phyloP scores from a whole-genome alignment of 768 basidiomycete species.

The Pleurotus pulmonarius region DNA sequence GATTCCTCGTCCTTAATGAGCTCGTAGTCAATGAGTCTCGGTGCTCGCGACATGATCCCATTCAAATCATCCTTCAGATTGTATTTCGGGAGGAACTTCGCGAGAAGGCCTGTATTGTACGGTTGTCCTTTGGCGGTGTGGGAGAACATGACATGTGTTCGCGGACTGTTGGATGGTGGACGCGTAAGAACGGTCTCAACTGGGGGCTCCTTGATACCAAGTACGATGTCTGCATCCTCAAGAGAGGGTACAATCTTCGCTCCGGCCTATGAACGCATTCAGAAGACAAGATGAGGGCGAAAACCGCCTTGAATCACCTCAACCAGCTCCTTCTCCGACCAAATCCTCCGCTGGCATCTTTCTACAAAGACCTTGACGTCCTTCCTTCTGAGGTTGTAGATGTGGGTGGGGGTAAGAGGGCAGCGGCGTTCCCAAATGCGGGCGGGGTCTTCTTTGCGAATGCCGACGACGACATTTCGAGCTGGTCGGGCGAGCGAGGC shows the following conservation, averaged over 20 bases:
- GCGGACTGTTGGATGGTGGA: slow-evolving; percentile 31
- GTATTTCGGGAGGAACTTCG: slow-evolving; percentile 46
- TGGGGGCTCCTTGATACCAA: slow-evolving; percentile 90
- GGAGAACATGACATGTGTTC: slow-evolving; percentile 89
- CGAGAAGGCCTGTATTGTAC: slow-evolving; percentile 80
- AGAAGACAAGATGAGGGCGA: slow-evolving; percentile 2
- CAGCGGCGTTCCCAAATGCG: slow-evolving; percentile 86
- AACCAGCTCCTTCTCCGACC: slow-evolving; percentile 55
- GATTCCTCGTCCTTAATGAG: slow-evolving; percentile 52
- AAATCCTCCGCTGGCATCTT: slow-evolving; percentile 74
- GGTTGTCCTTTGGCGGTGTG: slow-evolving; percentile 86
- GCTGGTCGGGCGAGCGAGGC: too few species aligned
- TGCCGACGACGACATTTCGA: slow-evolving; percentile 23
- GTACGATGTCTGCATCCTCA: slow-evolving; percentile 62
- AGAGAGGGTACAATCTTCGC: slow-evolving; percentile 60
- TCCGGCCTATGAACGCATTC: slow-evolving; percentile 56
- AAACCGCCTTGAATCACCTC: slow-evolving; percentile 43
- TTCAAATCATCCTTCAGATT: not conserved
- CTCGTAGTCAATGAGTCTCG: slow-evolving; percentile 82
- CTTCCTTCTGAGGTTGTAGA: slow-evolving; percentile 53
- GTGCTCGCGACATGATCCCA: slow-evolving; percentile 19
- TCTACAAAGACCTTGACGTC: slow-evolving; percentile 68
- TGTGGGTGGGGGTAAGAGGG: slow-evolving; percentile 76
- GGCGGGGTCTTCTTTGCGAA: slow-evolving; percentile 66
- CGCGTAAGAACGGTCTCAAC: slow-evolving; percentile 52